Evolutionary conservation across 495 filamentous ascomycete species (phyloP), one percentile per base, ranked within the genome.

Genomic region (Talaromyces borbonicus): DNA sequence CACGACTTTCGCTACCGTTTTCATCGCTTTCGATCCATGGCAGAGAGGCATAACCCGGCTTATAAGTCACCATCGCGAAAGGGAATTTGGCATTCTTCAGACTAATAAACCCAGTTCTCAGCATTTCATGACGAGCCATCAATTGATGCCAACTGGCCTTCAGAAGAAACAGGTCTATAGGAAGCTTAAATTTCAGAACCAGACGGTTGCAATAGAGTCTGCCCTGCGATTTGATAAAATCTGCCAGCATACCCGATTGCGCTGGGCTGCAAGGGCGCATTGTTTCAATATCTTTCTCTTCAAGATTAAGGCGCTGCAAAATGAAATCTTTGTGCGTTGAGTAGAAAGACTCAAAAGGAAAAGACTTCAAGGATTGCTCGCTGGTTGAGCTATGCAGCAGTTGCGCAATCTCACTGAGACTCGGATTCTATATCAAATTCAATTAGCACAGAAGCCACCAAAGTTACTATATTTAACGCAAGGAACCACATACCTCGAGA

Each of bases 201-300:
- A 90, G 81, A 48, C 85, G 81, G 49, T 90, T 94, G 63, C 87
- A 89, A 57, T 95, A 94, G 48, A 77, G 65, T 46, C 78, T 82
- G 7, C 63, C 59, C 23, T 74, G 63, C 0, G 85, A 85, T 15
- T 70, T 63, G 6, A 84, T 47, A 72, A 90, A 92, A 40, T 82
- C 77, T 0, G 80, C 79, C 33, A 94, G 66, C 75, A 95, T 87
- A 27, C 77, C 81, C 53, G 92, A 85, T 58, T 95, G 89, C 2
- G 90, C 67, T 9, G 88, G 82, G 0, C 87, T 61, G 33, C 67
- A 71, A 8, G 67, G 67, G 8, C 58, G 57, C 14, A 71, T 40
- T 27, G 57, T 52, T 22, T 58, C 54, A 18, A 68, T 53, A 8
- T 16, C 33, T 8, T 52, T 22, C 0, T 42, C 18, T 8, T 49